Evolutionary conservation across 1,284 basidiomycete genomes (phyloP).

Genomic region (Irpex sp.): DNA sequence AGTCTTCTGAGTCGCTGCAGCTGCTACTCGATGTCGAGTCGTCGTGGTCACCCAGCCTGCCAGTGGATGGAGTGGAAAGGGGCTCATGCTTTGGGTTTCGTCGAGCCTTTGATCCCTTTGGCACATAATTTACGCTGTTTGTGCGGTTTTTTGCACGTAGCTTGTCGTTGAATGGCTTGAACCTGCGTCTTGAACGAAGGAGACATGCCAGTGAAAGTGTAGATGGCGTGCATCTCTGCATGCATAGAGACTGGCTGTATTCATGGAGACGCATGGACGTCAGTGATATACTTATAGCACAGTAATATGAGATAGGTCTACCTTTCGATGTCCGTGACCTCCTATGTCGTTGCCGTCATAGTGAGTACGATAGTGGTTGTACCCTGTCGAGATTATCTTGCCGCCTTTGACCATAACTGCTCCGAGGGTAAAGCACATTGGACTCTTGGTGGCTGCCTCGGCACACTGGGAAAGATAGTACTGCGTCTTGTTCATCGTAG

Average conservation of each 20-base stretch:
- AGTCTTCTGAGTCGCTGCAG: slow-evolving; percentile 5
- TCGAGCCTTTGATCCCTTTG: slow-evolving; percentile 17
- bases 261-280: background rate
- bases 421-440: slow-evolving; percentile 55
- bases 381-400: slow-evolving; percentile 49
- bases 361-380: slow-evolving; percentile 53
- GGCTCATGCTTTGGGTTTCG: slow-evolving; percentile 13
- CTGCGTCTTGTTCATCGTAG: slow-evolving; percentile 44
- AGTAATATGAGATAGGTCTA: background rate
- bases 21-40: background rate
- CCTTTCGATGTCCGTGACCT: slow-evolving; percentile 40
- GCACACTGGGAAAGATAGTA: slow-evolving; percentile 52
- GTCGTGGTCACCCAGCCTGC: background rate
- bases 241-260: slow-evolving; percentile 53
- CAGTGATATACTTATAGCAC: background rate
- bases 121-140: slow-evolving; percentile 24
- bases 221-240: slow-evolving; percentile 60
- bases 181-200: slow-evolving; percentile 53
- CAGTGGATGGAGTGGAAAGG: background rate
- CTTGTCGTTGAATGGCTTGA: slow-evolving; percentile 36
- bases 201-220: slow-evolving; percentile 47
- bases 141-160: slow-evolving; percentile 21
- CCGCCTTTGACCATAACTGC: slow-evolving; percentile 56
- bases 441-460: slow-evolving; percentile 47
- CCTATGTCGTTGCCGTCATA: slow-evolving; percentile 46